Conservation (phyloP, 2,329 filamentous ascomycete species). For the Knufia petricola region DNA sequence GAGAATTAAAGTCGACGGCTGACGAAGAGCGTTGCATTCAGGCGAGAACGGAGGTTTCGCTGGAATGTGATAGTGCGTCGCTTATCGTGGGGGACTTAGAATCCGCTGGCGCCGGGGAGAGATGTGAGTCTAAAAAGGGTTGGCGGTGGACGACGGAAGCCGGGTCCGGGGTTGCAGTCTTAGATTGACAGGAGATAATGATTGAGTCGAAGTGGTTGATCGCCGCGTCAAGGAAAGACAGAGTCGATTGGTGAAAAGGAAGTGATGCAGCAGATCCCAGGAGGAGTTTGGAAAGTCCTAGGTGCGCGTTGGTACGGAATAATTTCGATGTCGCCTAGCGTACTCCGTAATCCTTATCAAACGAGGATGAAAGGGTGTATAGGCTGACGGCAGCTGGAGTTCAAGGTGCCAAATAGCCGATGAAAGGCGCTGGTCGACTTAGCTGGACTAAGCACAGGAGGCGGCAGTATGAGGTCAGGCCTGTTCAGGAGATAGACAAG, state of each 20-base stretch:
- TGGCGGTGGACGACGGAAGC: background rate
- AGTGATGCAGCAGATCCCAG: constrained; percentile 7
- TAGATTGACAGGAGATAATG: background rate
- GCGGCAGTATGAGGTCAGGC: background rate
- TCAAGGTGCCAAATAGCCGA: background rate
- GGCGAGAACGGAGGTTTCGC: constrained; percentile 8
- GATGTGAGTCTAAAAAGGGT: background rate
- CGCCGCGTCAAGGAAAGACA: background rate
- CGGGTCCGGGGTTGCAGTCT: constrained; percentile 1
- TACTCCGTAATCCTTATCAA: constrained; percentile 3
- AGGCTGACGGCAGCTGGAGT: background rate
- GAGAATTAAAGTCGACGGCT: constrained; percentile 23
- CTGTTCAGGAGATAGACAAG: background rate
- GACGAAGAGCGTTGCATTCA: constrained; percentile 24
- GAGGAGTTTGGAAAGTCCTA: background rate
- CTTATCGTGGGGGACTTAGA: constrained; percentile 20
- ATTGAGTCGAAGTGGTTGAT: background rate
- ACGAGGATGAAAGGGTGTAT: constrained; percentile 4
- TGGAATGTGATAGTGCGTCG: constrained; percentile 16
- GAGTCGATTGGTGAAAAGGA: background rate
- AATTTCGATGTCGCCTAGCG: constrained; percentile 6
- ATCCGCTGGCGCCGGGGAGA: background rate
- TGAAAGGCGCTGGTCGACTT: background rate
- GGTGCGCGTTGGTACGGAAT: constrained; percentile 3
- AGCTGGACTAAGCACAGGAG: background rate